Evolutionary conservation across 768 basidiomycete genomes (phyloP).

Genomic region (Mycena floridula): DNA sequence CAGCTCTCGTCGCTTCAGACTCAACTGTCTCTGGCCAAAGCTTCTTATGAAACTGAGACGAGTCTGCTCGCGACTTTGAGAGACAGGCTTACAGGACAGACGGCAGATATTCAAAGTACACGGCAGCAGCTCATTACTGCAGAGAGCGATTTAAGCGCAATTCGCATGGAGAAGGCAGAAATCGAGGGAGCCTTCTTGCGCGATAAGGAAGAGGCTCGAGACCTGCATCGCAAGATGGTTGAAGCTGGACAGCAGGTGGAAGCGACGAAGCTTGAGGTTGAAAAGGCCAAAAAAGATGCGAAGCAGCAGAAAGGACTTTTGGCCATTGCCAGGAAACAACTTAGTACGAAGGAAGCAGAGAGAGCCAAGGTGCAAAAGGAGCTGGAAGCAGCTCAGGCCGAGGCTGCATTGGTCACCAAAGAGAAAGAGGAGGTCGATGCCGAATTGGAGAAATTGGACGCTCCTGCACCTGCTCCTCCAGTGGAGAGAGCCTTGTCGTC

Average conservation of each 20-base stretch:
- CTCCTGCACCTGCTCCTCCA: background rate
- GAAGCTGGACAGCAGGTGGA: constrained; percentile 74
- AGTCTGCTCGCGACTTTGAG: constrained; percentile 59
- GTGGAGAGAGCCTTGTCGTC: constrained; percentile 31
- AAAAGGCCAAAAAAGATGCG: constrained; percentile 88
- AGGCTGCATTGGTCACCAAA: constrained; percentile 41
- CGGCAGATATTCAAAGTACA: constrained; percentile 62
- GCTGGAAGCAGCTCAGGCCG: constrained; percentile 56
- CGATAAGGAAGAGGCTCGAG: constrained; percentile 93
- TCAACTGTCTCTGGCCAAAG: constrained; percentile 78
- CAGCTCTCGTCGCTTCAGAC: constrained; percentile 78
- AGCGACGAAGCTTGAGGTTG: constrained; percentile 63
- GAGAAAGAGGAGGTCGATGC: constrained; percentile 55
- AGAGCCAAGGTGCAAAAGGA: constrained; percentile 67
- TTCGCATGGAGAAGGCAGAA: constrained; percentile 87
- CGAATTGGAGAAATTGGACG: constrained; percentile 32
- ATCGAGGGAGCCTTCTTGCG: constrained; percentile 79
- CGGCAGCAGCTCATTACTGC: constrained; percentile 78
- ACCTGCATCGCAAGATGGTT: constrained; percentile 77
- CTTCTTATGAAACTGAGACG: constrained; percentile 81
- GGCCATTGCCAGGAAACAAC: constrained; percentile 92
- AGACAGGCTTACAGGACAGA: constrained; percentile 63
- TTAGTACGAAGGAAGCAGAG: constrained; percentile 77
- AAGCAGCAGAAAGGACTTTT: constrained; percentile 94
- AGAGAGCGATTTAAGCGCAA: constrained; percentile 87